phyloP scores from a whole-genome alignment of 805 yeast species.

The Helenozyma rhizophorensis region DNA sequence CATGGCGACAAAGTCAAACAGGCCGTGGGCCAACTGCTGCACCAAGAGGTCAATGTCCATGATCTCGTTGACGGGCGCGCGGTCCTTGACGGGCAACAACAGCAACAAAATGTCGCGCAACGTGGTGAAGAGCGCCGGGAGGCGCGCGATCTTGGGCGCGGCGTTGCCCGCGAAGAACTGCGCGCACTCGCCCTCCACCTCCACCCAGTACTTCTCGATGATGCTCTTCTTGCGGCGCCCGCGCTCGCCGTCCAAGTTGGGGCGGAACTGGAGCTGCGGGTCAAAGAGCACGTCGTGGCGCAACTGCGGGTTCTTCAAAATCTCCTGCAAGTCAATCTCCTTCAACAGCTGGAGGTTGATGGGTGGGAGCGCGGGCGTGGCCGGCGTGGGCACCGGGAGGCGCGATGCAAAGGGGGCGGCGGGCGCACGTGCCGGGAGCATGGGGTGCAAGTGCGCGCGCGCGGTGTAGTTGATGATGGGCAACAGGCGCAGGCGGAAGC shows the following conservation, averaged over 20 bases:
- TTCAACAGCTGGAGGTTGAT: conserved; percentile 74
- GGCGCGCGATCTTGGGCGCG: conserved; percentile 33
- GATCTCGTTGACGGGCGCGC: conserved; percentile 59
- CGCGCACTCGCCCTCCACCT: conserved; percentile 64
- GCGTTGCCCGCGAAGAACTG: conserved; percentile 27
- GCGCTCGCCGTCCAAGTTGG: conserved; percentile 86
- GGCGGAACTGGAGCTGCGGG: conserved; percentile 87
- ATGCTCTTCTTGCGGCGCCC: conserved; percentile 72
- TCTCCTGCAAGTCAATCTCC: conserved; percentile 85
- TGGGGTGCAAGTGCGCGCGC: conserved; percentile 11
- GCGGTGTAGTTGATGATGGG: conserved; percentile 38
- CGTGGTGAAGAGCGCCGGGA: conserved; percentile 74
- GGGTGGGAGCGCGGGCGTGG: conserved; percentile 63
- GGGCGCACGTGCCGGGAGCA: conserved; percentile 7
- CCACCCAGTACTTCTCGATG: conserved; percentile 81
- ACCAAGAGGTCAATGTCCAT: conserved; percentile 71
- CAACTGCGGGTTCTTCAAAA: conserved; percentile 84
- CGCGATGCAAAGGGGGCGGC: conserved; percentile 1
- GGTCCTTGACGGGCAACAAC: conserved; percentile 74
- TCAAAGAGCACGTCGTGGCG: conserved; percentile 92
- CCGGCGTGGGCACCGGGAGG: not conserved
- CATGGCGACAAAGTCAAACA: conserved; percentile 68
- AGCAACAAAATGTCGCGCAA: conserved; percentile 70
- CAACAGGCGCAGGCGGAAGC: conserved; percentile 36
- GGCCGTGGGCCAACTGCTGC: conserved; percentile 68